phyloP scores from a whole-genome alignment of 306 rosid species.

The Cyamopsis tetragonoloba region DNA sequence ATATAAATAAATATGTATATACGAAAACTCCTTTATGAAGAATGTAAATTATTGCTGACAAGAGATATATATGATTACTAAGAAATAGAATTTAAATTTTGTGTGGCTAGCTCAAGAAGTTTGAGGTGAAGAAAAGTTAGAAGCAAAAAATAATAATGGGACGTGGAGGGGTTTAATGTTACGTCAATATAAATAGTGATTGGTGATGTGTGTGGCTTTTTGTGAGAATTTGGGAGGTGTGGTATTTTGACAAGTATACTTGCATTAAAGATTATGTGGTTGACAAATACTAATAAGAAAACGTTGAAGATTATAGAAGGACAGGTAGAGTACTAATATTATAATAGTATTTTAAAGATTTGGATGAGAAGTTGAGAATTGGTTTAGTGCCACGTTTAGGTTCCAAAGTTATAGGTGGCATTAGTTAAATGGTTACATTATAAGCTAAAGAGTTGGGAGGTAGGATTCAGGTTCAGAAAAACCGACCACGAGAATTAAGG shows the following conservation, averaged over 20 bases:
- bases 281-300: slow-evolving; percentile 22
- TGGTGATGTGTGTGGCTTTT: slow-evolving; percentile 6
- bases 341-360: not conserved
- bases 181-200: not conserved
- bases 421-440: not conserved
- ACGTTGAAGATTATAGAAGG: not conserved
- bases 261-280: not conserved
- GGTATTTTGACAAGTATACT: slow-evolving; percentile 25
- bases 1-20: no score
- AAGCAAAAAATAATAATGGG: not conserved
- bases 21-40: no score
- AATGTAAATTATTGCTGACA: no score
- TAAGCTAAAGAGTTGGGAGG: not conserved
- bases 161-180: slow-evolving; percentile 24
- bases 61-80: no score
- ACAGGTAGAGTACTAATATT: not conserved
- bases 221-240: slow-evolving; percentile 19
- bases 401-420: slow-evolving; percentile 11
- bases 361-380: not conserved
- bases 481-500: not conserved
- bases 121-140: no score
- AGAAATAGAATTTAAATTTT: no score
- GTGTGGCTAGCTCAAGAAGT: no score
- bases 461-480: not conserved
- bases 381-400: slow-evolving; percentile 20